Evolutionary conservation across 1,139 yeast species (phyloP).

Genomic region (Geotrichum reessii): DNA sequence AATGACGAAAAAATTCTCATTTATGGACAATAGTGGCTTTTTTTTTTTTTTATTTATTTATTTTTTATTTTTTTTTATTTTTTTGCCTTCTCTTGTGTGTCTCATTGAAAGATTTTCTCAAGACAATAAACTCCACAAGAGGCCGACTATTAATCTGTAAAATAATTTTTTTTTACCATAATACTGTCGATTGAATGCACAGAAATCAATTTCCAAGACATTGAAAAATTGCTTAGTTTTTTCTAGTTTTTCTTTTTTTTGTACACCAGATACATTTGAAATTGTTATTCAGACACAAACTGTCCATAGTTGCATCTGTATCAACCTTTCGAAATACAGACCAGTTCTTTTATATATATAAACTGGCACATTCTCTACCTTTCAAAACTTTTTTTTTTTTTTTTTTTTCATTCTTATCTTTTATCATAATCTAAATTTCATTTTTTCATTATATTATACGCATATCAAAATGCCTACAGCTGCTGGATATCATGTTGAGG

Average conservation of each 20-base stretch:
- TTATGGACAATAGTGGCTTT: too few relatives aligned
- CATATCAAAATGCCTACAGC: background rate
- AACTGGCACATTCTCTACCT: background rate
- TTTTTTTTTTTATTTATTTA: too few relatives aligned
- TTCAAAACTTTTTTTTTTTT: background rate
- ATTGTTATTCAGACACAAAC: background rate
- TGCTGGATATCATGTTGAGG: background rate
- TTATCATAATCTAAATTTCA: background rate
- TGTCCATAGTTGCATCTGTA: background rate
- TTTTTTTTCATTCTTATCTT: background rate
- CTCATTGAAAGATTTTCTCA: too few relatives aligned
- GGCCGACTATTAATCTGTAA: too few relatives aligned
- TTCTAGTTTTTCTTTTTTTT: background rate
- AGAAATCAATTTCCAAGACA: too few relatives aligned
- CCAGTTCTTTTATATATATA: background rate
- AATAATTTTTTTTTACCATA: too few relatives aligned
- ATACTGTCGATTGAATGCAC: too few relatives aligned
- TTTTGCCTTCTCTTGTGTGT: too few relatives aligned
- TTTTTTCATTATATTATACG: background rate
- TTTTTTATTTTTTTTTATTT: too few relatives aligned
- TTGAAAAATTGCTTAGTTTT: too few relatives aligned
- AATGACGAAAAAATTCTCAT: too few relatives aligned
- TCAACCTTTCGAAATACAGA: background rate
- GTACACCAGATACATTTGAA: background rate
- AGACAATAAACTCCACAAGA: too few relatives aligned